phyloP scores from a whole-genome alignment of 208 protist species.

The Leishmania turanica region DNA sequence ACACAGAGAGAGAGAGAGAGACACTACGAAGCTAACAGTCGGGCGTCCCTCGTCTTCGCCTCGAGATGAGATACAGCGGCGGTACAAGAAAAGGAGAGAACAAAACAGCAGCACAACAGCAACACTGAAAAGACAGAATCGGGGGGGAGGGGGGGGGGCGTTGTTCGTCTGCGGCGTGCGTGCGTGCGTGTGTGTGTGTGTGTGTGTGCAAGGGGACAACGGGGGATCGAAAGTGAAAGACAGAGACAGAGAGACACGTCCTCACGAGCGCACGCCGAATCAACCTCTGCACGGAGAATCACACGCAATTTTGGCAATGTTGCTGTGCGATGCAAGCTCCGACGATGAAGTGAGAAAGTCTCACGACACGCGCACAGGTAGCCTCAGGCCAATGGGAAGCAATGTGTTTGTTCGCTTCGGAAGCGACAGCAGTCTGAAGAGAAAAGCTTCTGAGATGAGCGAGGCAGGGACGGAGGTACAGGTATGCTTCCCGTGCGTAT shows the following conservation, averaged over 20 bases:
- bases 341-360: neutral
- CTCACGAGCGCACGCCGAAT: neutral
- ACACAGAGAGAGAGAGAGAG: neutral
- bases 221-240: neutral
- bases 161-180: neutral
- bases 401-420: neutral
- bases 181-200: no score
- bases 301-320: neutral
- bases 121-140: neutral
- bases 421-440: neutral
- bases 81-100: neutral
- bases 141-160: no score
- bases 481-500: neutral
- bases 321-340: neutral
- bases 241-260: neutral
- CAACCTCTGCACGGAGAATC: neutral
- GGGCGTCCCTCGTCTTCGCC: neutral
- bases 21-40: neutral
- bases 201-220: no score
- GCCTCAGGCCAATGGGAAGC: neutral
- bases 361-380: neutral
- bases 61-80: neutral
- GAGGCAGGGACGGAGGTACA: neutral
- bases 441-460: neutral
- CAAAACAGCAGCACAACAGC: neutral